A percentile compares a stretch with the other conserved stretches of the same genome.
phyloP scores from a whole-genome alignment of 768 basidiomycete genomes.

The Rhodotorula graminis region DNA sequence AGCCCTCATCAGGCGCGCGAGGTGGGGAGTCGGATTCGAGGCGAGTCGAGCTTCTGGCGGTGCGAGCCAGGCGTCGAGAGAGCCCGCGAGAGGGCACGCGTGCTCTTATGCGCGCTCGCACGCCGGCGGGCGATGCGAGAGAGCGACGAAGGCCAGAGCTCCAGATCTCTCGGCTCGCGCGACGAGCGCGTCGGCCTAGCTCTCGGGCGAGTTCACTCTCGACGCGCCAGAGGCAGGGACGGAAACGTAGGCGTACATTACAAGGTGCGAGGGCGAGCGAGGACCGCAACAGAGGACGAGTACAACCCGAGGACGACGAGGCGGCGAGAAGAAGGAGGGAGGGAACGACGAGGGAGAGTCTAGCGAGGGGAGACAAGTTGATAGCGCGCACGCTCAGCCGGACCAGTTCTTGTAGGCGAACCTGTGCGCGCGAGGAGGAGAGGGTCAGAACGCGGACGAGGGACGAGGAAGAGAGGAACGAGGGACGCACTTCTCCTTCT shows the following conservation, averaged over 20 bases:
- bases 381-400: neutral
- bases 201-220: too few relatives aligned
- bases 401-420: constrained; percentile 21
- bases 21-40: neutral
- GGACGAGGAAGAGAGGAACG: neutral
- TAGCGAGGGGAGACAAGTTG: neutral
- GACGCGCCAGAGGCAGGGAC: too few relatives aligned
- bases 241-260: neutral
- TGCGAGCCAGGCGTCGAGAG: neutral
- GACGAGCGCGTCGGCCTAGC: too few relatives aligned
- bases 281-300: neutral
- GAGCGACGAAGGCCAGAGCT: too few relatives aligned
- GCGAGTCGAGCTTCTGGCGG: too few relatives aligned
- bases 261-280: neutral
- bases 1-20: neutral
- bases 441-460: neutral
- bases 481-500: constrained; percentile 29
- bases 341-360: neutral
- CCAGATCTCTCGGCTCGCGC: too few relatives aligned
- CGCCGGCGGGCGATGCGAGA: too few relatives aligned
- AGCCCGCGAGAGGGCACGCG: too few relatives aligned
- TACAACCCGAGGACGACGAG: neutral
- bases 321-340: neutral
- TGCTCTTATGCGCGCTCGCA: too few relatives aligned
- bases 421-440: neutral